Conservation (phyloP, 495 filamentous ascomycete species). For the Elasticomyces elasticus region DNA sequence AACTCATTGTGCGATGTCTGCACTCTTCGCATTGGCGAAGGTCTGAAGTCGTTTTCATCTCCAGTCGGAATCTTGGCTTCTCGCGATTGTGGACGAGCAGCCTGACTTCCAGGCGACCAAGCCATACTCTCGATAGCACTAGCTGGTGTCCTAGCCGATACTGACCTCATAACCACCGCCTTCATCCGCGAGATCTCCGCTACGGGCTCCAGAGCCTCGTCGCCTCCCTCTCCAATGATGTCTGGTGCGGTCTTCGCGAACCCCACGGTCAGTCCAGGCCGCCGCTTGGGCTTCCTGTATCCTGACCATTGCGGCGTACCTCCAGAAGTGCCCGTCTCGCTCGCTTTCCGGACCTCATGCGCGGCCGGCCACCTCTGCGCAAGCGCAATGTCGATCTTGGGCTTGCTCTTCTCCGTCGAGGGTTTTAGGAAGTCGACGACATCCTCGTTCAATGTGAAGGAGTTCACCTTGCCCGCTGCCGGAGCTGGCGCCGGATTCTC, state of each 20-base stretch:
- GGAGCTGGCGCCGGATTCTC: constrained; percentile 6
- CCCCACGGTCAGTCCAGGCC: constrained; percentile 58
- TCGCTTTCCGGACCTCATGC: constrained; percentile 17
- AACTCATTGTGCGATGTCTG: constrained; percentile 14
- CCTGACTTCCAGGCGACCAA: not conserved
- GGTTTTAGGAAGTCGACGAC: constrained; percentile 35
- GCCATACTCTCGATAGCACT: not conserved
- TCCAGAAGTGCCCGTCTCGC: constrained; percentile 1
- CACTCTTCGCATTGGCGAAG: constrained; percentile 12
- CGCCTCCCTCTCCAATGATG: constrained; percentile 78
- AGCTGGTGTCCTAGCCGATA: not conserved
- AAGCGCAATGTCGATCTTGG: constrained; percentile 31
- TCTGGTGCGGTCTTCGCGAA: constrained; percentile 60
- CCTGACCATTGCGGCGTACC: constrained; percentile 1
- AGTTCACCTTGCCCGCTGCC: not conserved
- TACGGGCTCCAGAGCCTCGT: constrained; percentile 61
- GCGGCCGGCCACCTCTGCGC: constrained; percentile 33
- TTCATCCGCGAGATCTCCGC: constrained; percentile 53
- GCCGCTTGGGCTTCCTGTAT: constrained; percentile 28
- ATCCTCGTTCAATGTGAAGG: constrained; percentile 28
- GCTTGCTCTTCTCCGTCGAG: constrained; percentile 28
- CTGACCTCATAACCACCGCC: constrained; percentile 14
- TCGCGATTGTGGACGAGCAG: not conserved
- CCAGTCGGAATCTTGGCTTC: not conserved
- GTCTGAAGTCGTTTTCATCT: not conserved